A percentile compares a stretch with the other conserved stretches of the same genome.
phyloP scores from a whole-genome alignment of 306 rosid genomes.

The Quercus ilex region DNA sequence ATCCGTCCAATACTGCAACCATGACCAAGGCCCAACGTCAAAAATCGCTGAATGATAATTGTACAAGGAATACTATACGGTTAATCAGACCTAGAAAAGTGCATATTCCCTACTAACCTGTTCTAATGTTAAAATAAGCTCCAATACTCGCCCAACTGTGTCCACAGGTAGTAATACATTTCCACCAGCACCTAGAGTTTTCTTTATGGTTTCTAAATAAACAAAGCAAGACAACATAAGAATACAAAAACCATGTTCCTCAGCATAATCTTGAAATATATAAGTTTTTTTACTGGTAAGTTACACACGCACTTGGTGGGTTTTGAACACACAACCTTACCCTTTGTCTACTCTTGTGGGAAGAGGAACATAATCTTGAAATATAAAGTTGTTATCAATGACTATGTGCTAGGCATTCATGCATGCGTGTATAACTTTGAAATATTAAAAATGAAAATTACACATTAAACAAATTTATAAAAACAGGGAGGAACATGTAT shows the following conservation, averaged over 20 bases:
- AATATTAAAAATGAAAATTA: neutral
- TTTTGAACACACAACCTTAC: too few relatives aligned
- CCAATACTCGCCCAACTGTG: conserved; percentile 86
- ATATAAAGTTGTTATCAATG: neutral
- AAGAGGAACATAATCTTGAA: neutral
- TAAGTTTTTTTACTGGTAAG: too few relatives aligned
- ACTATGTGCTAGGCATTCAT: neutral
- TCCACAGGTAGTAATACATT: conserved; percentile 88
- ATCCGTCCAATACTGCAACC: conserved; percentile 90
- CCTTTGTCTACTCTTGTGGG: too few relatives aligned
- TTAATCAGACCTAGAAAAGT: neutral
- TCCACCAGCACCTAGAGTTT: conserved; percentile 83
- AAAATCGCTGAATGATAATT: neutral
- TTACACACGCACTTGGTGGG: too few relatives aligned
- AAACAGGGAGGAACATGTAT: neutral
- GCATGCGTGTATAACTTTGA: neutral
- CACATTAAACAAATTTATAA: neutral
- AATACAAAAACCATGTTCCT: conserved; percentile 10
- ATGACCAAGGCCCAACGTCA: conserved; percentile 27
- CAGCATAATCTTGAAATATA: neutral
- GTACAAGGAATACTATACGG: neutral
- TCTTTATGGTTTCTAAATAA: conserved; percentile 67
- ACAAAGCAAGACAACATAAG: conserved; percentile 15
- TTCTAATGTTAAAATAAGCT: conserved; percentile 82
- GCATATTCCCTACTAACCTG: conserved; percentile 49